Base-by-base conservation (phyloP, 2,329 filamentous ascomycete species). In the Claviceps sp. region DNA sequence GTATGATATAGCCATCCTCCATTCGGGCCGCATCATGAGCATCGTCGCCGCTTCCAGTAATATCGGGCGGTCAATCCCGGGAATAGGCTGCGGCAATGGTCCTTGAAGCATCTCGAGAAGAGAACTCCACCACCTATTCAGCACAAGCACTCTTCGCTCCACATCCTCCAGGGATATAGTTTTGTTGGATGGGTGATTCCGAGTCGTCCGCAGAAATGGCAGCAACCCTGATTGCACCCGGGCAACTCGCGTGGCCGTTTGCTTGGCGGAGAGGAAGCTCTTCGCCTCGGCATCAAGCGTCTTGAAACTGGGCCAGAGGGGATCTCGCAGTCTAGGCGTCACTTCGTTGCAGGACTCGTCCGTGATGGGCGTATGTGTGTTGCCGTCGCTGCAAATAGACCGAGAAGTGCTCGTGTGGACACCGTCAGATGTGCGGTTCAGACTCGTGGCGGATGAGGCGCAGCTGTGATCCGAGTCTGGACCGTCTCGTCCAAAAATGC, bases 121-220 rank as follows among this genome's bases (percentile, higher is more conserved):
- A 1, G 80, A 83, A 44, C 76, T 84, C 90, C 90, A 96, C 90
- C 90, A 96, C 63, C 87, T 90, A 64, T 93, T 88, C 53, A 95
- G 70, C 47, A 94, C 87, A 45, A 81, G 82, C 2, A 85, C 79
- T 54, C 90, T 78, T 39, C 85, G 79, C 61, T 96, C 89, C 45
- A 95, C 68, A 63, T 95, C 88, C 68, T 95, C 88, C 2, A 87
- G 75, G n/a, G 78, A 73, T 46, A 95, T 72, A 16, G 64, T 64
- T 54, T 68, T 70, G 59, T 80, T 84, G 8, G 86, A 88, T 1
- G 79, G 70, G 61, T 91, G 84, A 38, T 77, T 70, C 54, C 78
- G 77, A 59, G 89, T 83, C 50, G 78, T 82, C 53, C 81, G 77
- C 44, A 96, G 70, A 60, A 95, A 95, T 0, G 89, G 87, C 17